These are phyloP conservation scores for Metschnikowia kunwiensis DNA, from an alignment of 805 yeast genomes.

Conservation along the genomic window DNA sequence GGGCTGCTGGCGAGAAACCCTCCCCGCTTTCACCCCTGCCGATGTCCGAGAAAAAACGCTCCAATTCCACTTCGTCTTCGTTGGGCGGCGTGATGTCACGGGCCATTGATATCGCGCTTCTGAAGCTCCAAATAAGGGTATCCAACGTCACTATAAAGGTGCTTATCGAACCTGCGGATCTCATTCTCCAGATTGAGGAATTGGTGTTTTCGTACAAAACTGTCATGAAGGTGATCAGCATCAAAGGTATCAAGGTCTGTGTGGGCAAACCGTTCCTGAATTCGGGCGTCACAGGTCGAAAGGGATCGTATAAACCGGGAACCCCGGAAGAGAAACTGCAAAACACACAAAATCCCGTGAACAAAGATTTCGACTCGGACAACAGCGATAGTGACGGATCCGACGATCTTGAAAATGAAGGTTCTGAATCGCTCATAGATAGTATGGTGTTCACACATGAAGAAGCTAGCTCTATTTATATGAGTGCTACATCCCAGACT, in stretches of 20 bases:
- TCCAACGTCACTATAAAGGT: slow-evolving; percentile 46
- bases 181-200: slow-evolving; percentile 31
- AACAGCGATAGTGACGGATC: slow-evolving; percentile 9
- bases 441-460: slow-evolving; percentile 66
- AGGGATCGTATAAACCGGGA: no score
- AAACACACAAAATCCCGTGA: no score
- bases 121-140: slow-evolving; percentile 54
- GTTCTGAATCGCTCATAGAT: slow-evolving; percentile 46
- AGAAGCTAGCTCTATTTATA: slow-evolving; percentile 68
- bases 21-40: background rate
- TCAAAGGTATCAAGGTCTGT: slow-evolving; percentile 39
- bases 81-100: slow-evolving; percentile 56
- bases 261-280: slow-evolving; percentile 40
- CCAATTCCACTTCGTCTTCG: slow-evolving; percentile 25
- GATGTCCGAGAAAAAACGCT: background rate
- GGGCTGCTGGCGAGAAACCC: background rate
- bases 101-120: slow-evolving; percentile 66
- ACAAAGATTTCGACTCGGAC: no score
- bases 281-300: slow-evolving; percentile 26
- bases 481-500: slow-evolving; percentile 72
- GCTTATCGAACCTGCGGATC: slow-evolving; percentile 43
- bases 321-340: no score
- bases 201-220: slow-evolving; percentile 39
- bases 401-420: slow-evolving; percentile 24
- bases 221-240: slow-evolving; percentile 42